Percentiles rank a stretch among this genome's conserved stretches.
Conservation (phyloP, 1,284 basidiomycete species). For the Irpex sp. region DNA sequence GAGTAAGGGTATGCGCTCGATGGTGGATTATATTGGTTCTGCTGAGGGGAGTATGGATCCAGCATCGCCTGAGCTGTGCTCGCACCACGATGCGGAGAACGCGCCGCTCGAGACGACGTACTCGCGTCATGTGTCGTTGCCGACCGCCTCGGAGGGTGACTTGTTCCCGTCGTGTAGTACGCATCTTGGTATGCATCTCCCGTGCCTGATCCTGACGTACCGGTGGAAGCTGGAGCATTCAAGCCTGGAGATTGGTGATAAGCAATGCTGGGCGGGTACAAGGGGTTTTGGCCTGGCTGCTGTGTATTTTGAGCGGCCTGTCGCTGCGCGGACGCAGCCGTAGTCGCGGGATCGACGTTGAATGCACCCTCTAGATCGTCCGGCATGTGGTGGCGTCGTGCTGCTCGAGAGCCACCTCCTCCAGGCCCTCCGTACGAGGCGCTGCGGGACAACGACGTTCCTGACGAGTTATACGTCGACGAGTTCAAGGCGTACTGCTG, state of each 20-base stretch:
- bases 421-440: slow-evolving; percentile 50
- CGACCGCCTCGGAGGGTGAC: slow-evolving; percentile 51
- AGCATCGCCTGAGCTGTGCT: slow-evolving; percentile 41
- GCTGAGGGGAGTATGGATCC: slow-evolving; percentile 65
- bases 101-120: slow-evolving; percentile 43
- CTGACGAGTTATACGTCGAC: slow-evolving; percentile 50
- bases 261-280: slow-evolving; percentile 56
- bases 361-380: slow-evolving; percentile 74
- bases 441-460: slow-evolving; percentile 56
- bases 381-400: slow-evolving; percentile 41
- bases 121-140: slow-evolving; percentile 50
- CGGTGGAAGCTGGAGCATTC: slow-evolving; percentile 20
- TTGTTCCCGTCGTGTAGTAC: slow-evolving; percentile 53
- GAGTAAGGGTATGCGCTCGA: slow-evolving; percentile 47
- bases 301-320: slow-evolving; percentile 34
- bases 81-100: slow-evolving; percentile 58
- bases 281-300: slow-evolving; percentile 34
- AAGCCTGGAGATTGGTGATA: slow-evolving; percentile 47
- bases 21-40: slow-evolving; percentile 56
- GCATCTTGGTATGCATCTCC: slow-evolving; percentile 57
- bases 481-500: slow-evolving; percentile 38
- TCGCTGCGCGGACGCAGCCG: slow-evolving; percentile 32
- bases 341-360: slow-evolving; percentile 43
- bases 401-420: slow-evolving; percentile 23
- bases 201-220: slow-evolving; percentile 29